Evolutionary conservation across 2,329 filamentous ascomycete genomes (phyloP).

Genomic region (Drechslerella stenobrocha): DNA sequence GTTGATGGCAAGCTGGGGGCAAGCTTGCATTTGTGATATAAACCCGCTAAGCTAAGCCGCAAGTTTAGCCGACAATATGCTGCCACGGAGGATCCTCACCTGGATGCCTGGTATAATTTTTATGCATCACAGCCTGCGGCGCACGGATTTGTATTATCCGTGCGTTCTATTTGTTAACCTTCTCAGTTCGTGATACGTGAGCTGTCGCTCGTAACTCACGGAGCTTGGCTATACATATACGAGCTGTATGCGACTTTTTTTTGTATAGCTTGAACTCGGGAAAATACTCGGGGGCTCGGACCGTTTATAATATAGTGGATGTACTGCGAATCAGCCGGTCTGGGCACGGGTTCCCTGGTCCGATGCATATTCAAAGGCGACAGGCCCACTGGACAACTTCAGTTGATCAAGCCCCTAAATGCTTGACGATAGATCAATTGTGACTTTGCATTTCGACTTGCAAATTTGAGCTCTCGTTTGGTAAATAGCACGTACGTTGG

Average conservation of each 20-base stretch:
- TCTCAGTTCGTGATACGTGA: background rate
- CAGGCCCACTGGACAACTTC: background rate
- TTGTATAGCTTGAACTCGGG: slow-evolving; percentile 18
- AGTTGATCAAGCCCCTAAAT: too few relatives aligned
- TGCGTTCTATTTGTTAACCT: background rate
- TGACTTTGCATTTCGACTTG: background rate
- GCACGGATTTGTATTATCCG: background rate
- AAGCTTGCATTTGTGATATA: background rate
- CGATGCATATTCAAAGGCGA: background rate
- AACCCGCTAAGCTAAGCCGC: background rate
- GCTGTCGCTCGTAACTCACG: background rate
- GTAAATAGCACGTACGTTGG: too few relatives aligned
- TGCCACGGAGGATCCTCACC: slow-evolving; percentile 24
- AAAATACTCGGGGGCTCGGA: slow-evolving; percentile 47
- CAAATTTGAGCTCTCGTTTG: too few relatives aligned
- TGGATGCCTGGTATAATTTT: background rate
- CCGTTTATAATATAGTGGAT: too few relatives aligned
- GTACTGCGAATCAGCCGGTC: slow-evolving; percentile 32
- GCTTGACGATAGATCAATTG: background rate
- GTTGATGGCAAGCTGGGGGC: background rate
- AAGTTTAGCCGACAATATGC: slow-evolving; percentile 47
- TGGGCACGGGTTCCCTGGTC: slow-evolving; percentile 4
- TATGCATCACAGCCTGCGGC: background rate
- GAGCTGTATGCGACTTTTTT: slow-evolving; percentile 21
- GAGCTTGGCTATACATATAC: slow-evolving; percentile 1